These are phyloP conservation scores for Mucor sp. DNA, from an alignment of 371 early-diverging fungal species.

Conservation along the genomic window DNA sequence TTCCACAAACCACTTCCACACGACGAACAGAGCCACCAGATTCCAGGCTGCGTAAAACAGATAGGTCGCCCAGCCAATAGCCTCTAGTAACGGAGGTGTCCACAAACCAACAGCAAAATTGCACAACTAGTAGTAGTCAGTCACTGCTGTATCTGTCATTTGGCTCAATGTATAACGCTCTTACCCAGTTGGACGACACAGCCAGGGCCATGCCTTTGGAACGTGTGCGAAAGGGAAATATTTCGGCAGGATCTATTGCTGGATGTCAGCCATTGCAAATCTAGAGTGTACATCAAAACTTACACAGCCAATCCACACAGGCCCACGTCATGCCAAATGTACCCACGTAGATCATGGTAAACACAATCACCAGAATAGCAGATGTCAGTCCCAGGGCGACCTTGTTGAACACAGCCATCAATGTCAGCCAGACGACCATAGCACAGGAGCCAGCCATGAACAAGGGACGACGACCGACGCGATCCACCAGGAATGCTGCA, in stretches of 20 bases:
- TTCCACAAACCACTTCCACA: constrained; percentile 43
- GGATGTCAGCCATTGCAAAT: not conserved
- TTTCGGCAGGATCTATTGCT: constrained; percentile 59
- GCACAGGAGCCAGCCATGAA: constrained; percentile 40
- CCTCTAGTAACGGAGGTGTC: constrained; percentile 36
- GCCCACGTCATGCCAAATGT: constrained; percentile 46
- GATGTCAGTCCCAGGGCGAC: constrained; percentile 37
- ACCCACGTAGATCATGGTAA: constrained; percentile 37
- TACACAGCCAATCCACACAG: constrained; percentile 44
- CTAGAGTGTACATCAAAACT: not conserved
- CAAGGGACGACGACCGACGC: constrained; percentile 41
- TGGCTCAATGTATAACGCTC: constrained; percentile 1
- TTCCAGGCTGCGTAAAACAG: constrained; percentile 48
- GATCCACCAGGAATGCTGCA: constrained; percentile 35
- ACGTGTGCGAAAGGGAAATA: constrained; percentile 51
- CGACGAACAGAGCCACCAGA: constrained; percentile 32
- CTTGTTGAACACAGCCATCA: constrained; percentile 46
- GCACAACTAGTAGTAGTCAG: constrained; percentile 13
- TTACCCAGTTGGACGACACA: constrained; percentile 65
- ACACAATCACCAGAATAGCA: constrained; percentile 37
- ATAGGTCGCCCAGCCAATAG: constrained; percentile 42
- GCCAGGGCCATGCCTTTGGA: constrained; percentile 45
- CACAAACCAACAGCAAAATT: constrained; percentile 48
- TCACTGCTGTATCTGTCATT: not conserved
- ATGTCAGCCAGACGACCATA: constrained; percentile 37